Conservation (phyloP, 2,329 filamentous ascomycete species). For the Xylaria polymorpha region DNA sequence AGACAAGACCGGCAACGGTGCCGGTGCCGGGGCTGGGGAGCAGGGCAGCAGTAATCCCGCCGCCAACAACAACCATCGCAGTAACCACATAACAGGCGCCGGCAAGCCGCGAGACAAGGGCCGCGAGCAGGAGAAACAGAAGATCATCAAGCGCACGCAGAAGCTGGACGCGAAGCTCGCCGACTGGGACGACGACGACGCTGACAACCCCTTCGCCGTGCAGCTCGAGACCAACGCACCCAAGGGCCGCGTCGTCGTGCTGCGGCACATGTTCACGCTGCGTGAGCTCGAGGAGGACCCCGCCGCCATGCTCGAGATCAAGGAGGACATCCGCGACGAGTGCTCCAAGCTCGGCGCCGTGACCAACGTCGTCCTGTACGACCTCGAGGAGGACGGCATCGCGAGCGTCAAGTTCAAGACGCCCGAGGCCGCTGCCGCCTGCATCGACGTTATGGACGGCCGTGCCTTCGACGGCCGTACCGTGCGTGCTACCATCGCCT, state of each 20-base stretch:
- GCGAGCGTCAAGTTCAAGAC: conserved; percentile 85
- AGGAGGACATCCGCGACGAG: conserved; percentile 92
- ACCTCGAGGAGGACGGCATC: conserved; percentile 85
- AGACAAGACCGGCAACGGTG: conserved; percentile 36
- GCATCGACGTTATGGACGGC: conserved; percentile 80
- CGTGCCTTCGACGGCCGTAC: conserved; percentile 79
- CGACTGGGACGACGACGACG: conserved; percentile 93
- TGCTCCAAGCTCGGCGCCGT: conserved; percentile 87
- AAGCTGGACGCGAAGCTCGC: conserved; percentile 91
- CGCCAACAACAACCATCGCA: conserved; percentile 15
- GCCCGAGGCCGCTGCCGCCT: conserved; percentile 75
- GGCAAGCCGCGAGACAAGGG: conserved; percentile 59
- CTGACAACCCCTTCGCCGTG: conserved; percentile 57
- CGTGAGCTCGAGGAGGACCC: conserved; percentile 87
- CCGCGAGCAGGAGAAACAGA: conserved; percentile 79
- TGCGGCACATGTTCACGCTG: conserved; percentile 94
- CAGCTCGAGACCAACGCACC: conserved; percentile 62
- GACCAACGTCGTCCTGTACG: conserved; percentile 91
- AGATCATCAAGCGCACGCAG: conserved; percentile 91
- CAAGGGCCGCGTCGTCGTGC: conserved; percentile 84
- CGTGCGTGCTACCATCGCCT: conserved; percentile 77
- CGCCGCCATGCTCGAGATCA: conserved; percentile 86
- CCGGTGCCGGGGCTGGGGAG: conserved; percentile 41
- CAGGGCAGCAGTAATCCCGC: conserved; percentile 31
- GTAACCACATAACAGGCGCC: conserved; percentile 56